phyloP scores from a whole-genome alignment of 2,329 filamentous ascomycete species.

The Cryphonectria parasitica region DNA sequence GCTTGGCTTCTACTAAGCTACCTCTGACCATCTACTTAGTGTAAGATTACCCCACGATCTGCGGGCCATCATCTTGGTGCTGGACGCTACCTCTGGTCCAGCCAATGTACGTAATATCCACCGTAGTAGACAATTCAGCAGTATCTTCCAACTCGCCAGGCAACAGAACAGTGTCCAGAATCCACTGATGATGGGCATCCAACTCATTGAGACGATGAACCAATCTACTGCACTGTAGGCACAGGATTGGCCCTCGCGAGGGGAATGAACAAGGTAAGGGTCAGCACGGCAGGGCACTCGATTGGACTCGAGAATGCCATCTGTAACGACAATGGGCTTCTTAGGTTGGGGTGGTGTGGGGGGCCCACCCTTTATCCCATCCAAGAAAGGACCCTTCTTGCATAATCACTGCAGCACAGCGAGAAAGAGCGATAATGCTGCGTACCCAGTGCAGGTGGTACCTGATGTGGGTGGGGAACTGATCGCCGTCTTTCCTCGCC shows the following conservation, averaged over 20 bases:
- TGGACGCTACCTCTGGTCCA: background rate
- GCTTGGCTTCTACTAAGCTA: background rate
- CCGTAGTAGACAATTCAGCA: background rate
- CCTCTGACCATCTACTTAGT: background rate
- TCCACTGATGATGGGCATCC: background rate
- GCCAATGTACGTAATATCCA: background rate
- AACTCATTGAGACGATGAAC: background rate
- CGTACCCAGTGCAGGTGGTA: background rate
- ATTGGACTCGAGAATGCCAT: slow-evolving; percentile 17
- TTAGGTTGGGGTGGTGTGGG: background rate
- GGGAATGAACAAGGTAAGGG: background rate
- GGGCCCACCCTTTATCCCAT: background rate
- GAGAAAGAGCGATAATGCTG: background rate
- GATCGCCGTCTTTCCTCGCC: background rate
- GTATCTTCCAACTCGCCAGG: background rate
- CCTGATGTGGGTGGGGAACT: slow-evolving; percentile 1
- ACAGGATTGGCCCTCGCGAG: background rate
- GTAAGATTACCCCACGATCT: slow-evolving; percentile 9
- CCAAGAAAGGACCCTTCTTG: slow-evolving; percentile 16
- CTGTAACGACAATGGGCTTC: background rate
- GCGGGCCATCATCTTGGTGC: background rate
- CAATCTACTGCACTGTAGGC: background rate
- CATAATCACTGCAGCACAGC: slow-evolving; percentile 15
- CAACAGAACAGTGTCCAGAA: background rate
- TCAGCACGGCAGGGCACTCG: background rate